A percentile compares a stretch with the other conserved stretches of the same genome.
Conservation (phyloP, 148 eudicot genomes). For the Euryodendron excelsum region DNA sequence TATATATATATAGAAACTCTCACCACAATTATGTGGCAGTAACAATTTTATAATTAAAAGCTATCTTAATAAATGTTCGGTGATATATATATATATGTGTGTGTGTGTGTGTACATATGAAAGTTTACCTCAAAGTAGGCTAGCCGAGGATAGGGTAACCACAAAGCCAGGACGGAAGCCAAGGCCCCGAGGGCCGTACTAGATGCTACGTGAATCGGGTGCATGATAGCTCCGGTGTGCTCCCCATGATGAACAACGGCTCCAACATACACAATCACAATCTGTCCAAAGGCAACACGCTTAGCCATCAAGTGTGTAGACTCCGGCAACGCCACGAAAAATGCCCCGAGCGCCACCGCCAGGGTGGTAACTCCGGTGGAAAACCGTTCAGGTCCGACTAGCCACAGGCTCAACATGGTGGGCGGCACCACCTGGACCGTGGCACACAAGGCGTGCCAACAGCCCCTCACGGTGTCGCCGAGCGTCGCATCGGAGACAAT, state of each 20-base stretch:
- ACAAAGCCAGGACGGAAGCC: slow-evolving; percentile 46
- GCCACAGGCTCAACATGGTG: slow-evolving; percentile 36
- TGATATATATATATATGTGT: no score
- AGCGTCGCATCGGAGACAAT: slow-evolving; percentile 44
- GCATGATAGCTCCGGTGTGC: slow-evolving; percentile 22
- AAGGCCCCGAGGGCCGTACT: slow-evolving; percentile 51
- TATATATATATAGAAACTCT: no score
- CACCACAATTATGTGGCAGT: no score
- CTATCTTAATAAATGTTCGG: no score
- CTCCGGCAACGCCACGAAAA: slow-evolving; percentile 44
- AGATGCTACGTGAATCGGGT: slow-evolving; percentile 44
- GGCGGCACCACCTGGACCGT: slow-evolving; percentile 43
- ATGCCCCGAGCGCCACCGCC: slow-evolving; percentile 30
- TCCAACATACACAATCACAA: slow-evolving; percentile 50
- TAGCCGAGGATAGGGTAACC: slow-evolving; percentile 47
- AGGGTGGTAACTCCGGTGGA: slow-evolving; percentile 25
- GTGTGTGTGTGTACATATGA: background rate
- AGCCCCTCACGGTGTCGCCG: slow-evolving; percentile 37
- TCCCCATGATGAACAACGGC: slow-evolving; percentile 26
- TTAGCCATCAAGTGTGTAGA: slow-evolving; percentile 33
- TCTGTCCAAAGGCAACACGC: slow-evolving; percentile 51
- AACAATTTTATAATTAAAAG: no score
- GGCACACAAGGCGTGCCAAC: slow-evolving; percentile 46
- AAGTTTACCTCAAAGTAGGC: slow-evolving; percentile 41
- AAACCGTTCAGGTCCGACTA: slow-evolving; percentile 21